Base-by-base conservation (phyloP, 768 basidiomycete genomes). In the Dendrothele bispora region DNA sequence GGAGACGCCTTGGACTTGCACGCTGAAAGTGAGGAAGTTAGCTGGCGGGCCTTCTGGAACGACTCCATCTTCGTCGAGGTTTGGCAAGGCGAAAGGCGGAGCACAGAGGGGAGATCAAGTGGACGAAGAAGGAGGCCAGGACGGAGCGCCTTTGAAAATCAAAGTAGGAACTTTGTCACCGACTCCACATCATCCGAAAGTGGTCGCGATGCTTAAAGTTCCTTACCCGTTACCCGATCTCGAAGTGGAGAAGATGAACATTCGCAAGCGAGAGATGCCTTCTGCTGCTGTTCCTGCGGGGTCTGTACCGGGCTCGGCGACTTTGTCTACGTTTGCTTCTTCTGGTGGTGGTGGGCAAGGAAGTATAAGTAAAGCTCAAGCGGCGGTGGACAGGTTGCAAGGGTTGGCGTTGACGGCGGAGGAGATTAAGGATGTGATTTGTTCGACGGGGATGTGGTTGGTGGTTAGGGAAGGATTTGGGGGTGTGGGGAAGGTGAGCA, bases 1-100 rank as follows among this genome's bases (percentile, higher is more conserved):
- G 36, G 95, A 98, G 66, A 94, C 92, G 20, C 93, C 95, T 0
- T 98, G 94, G 94, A 83, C 86, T 38, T 98, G 95, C 60, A 83
- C 82, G n/a, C 73, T 93, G 54, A 80, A 84, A 50, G 71, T 87
- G 27, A 78, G 84, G 18, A 69, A 79, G 20, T 60, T 73, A 26
- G 65, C 55, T 25, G 30, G 29, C 0, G 22, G 21, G 36, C 43
- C 43, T 5, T 25, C 45, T 24, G 11, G 8, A 46, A 57, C 37
- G 7, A 35, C 26, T 43, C 55, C 17, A 47, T 48, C 46, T 25
- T 17, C 25, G 27, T 43, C 40, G 22, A n/a, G n/a, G n/a, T n/a
- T n/a, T n/a, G n/a, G n/a, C n/a, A n/a, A n/a, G n/a, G n/a, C n/a
- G n/a, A n/a, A n/a, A n/a, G n/a, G n/a, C n/a, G n/a, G n/a, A n/a